Evolutionary conservation across 2,329 filamentous ascomycete species (phyloP), one percentile per base, ranked within the genome.

Genomic region (Phaeomoniella chlamydospora): DNA sequence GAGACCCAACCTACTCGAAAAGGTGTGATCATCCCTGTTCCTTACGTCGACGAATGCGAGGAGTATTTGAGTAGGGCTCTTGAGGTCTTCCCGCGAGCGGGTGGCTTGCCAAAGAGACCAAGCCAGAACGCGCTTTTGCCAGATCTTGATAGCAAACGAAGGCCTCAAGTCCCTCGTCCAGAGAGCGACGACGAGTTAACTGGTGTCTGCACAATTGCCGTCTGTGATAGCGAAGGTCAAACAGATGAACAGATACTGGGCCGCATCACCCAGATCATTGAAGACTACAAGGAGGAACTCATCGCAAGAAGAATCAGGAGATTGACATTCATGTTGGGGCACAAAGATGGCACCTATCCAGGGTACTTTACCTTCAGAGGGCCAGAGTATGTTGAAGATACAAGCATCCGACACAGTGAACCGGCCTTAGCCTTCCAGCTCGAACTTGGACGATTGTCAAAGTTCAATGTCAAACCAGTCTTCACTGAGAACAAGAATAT

Each of bases 401-500:
- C 83, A 58, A 93, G 82, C 58, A 96, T 98, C 53, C 88, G 90
- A 65, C 88, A 98, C 68, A 92, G 76, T 45, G 90, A 98, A 64
- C 90, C 90, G 35, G 88, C 90, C 37, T 71, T 94, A 58, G 87
- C 90, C 53, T 98, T 96, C 83, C 90, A 98, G 69, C 82, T 96
- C 57, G 90, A 98, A 63, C 77, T 98, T 44, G 80, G 78, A 40
- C 82, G 90, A 58, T 74, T 98, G 18, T 82, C 81, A 53, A 96
- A 94, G 67, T 98, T 98, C 74, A 79, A 86, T 65, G 93, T 96
- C 64, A 92, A 87, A 67, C 88, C 90, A 2, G 86, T 98, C 35
- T 98, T 98, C 65, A 96, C 90, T 0, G 87, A 96, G 63, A 98
- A 98, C 70, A 82, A 92, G 55, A 96, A 93, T 63, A 94, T 98